Base-by-base conservation (phyloP, 495 filamentous ascomycete species). In the Penicillium crystallinum region DNA sequence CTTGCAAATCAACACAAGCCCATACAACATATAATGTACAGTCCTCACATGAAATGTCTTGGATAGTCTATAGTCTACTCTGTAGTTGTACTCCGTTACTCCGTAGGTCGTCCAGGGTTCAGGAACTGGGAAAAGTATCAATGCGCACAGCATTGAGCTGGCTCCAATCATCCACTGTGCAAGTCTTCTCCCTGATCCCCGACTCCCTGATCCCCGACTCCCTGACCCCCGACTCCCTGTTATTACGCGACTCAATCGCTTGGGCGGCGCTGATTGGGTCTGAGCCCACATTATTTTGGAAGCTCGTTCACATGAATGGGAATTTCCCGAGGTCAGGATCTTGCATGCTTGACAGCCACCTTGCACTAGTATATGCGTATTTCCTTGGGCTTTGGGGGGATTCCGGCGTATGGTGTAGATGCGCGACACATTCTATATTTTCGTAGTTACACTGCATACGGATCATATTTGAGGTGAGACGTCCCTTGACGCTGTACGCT, bases 311-410 rank as follows among this genome's bases (percentile, higher is more conserved):
- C 58, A 58, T 61, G 58, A 64, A 57, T 31, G 25, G 23, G 3
- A 50, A 46, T 46, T 27, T 4, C 29, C 29, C 29, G 29, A 31
- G 29, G 29, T 46, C 59, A 56, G 54, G 57, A 57, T 56, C 57
- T 61, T 38, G 58, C 61, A 61, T 62, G 54, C 56, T 59, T 59
- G 59, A 59, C 58, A 62, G 58, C 38, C 22, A 40, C 19, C 37
- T 40, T 17, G 49, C 38, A 53, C 57, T n/a, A n/a, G n/a, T n/a
- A n/a, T n/a, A n/a, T n/a, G n/a, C n/a, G n/a, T n/a, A n/a, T n/a
- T n/a, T n/a, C n/a, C n/a, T n/a, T n/a, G n/a, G n/a, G n/a, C n/a
- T n/a, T n/a, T n/a, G n/a, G n/a, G n/a, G n/a, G n/a, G n/a, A n/a
- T n/a, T n/a, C n/a, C n/a, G n/a, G n/a, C n/a, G n/a, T n/a, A n/a